These are phyloP conservation scores for Pueraria montana DNA, from an alignment of 306 rosid genomes.

Conservation along the genomic window DNA sequence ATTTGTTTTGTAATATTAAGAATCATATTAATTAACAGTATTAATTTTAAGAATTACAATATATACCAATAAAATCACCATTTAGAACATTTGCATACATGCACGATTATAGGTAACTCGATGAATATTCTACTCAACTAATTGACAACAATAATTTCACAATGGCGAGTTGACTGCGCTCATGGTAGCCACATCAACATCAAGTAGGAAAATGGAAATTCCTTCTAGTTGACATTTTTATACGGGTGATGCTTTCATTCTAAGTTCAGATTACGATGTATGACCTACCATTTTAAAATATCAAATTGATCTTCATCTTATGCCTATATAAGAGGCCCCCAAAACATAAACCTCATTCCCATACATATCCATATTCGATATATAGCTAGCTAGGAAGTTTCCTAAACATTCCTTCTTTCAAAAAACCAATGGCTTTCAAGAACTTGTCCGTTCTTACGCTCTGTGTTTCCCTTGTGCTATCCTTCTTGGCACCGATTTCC, in stretches of 20 bases:
- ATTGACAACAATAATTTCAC: background rate
- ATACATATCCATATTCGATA: background rate
- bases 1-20: too few species aligned
- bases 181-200: constrained; percentile 20
- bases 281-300: background rate
- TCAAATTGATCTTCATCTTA: background rate
- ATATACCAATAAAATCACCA: background rate
- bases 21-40: too few species aligned
- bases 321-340: constrained; percentile 10
- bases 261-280: background rate
- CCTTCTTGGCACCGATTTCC: constrained; percentile 30
- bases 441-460: constrained; percentile 27
- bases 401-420: background rate
- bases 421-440: constrained; percentile 52
- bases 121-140: background rate
- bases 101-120: background rate
- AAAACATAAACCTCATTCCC: background rate
- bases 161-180: background rate
- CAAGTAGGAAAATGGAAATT: background rate
- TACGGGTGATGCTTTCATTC: background rate
- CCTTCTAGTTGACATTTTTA: background rate
- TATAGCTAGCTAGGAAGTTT: background rate
- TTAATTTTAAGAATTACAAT: background rate
- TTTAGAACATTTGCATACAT: background rate
- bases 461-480: constrained; percentile 21